Evolutionary conservation across 495 filamentous ascomycete species (phyloP), one percentile per base, ranked within the genome.

Genomic region (Barbatosphaeria neglecta): DNA sequence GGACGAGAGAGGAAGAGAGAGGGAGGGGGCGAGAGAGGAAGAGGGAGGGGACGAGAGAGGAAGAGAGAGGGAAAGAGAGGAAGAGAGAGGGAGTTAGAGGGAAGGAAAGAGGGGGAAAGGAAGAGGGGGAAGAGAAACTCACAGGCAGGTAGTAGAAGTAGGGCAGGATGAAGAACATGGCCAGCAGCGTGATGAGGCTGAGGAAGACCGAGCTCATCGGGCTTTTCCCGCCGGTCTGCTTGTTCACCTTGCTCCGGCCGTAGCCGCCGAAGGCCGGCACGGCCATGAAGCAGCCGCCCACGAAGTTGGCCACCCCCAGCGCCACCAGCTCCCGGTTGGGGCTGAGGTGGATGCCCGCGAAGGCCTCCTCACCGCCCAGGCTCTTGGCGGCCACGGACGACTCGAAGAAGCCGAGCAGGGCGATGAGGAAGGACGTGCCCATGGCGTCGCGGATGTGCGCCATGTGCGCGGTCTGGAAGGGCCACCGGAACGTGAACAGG

Each of bases 361-460:
- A 81, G 17, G 71, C 69, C 40, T 82, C 79, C 15, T 63, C 65
- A 9, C 70, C 73, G 7, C 83, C 85, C 2, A 99, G 65, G 47
- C 83, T 86, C 64, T 97, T 97, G 24, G 92, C 93, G 1, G 92
- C 92, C n/a, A 99, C 88, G 0, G 89, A 94, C 22, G 87, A 94
- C 68, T 99, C 92, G 54, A 99, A 99, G 71, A 99, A 99, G 17
- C 92, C 92, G 6, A 99, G 78, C 18, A 99, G 72, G 4, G 89
- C 87, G 46, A 99, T 96, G 24, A 97, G 69, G 54, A 99, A 94
- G 0, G 92, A 83, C 1, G 93, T 96, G 48, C 84, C 81, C 75
- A 95, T 82, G 13, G 88, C 83, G 45, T 89, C 83, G n/a, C 81
- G 79, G 37, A 95, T 80, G 56, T 95, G 80, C 13, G 80, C 74